Conservation (phyloP, 192 early-diverging fungal genomes). For the Coemansia furcata region DNA sequence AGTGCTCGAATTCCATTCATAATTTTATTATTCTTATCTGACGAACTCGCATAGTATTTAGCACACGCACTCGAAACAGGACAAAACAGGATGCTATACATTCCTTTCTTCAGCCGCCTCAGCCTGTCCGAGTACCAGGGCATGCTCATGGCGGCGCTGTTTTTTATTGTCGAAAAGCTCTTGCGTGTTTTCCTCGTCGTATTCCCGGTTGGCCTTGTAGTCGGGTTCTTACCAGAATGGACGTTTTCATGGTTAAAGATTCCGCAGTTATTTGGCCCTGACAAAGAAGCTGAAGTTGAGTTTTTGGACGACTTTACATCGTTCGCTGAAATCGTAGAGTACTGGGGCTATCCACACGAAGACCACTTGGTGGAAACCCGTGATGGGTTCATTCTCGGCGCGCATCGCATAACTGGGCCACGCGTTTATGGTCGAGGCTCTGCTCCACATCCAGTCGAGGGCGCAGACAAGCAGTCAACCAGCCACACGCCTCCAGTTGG, state of each 20-base stretch:
- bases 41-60: background rate
- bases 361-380: constrained; percentile 81
- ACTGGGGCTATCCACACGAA: constrained; percentile 79
- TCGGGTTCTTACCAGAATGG: constrained; percentile 52
- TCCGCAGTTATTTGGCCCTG: constrained; percentile 27
- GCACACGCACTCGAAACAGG: background rate
- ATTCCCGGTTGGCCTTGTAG: constrained; percentile 55
- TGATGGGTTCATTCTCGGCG: constrained; percentile 82
- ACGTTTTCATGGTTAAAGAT: constrained; percentile 30
- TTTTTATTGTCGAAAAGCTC: constrained; percentile 70
- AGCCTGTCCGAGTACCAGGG: constrained; percentile 62
- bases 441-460: constrained; percentile 5
- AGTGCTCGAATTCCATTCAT: background rate
- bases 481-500: background rate
- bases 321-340: constrained; percentile 49
- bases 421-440: constrained; percentile 20
- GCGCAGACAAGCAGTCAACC: background rate
- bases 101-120: constrained; percentile 63
- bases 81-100: constrained; percentile 46
- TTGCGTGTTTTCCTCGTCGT: constrained; percentile 67
- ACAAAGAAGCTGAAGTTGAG: constrained; percentile 38
- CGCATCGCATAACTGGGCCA: constrained; percentile 71
- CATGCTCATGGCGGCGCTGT: constrained; percentile 58
- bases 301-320: constrained; percentile 53
- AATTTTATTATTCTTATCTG: constrained; percentile 6